A percentile compares a stretch with the other conserved stretches of the same genome.
These are phyloP conservation scores for Tylopilus subfusipes DNA, from an alignment of 768 basidiomycete species.

Conservation along the genomic window DNA sequence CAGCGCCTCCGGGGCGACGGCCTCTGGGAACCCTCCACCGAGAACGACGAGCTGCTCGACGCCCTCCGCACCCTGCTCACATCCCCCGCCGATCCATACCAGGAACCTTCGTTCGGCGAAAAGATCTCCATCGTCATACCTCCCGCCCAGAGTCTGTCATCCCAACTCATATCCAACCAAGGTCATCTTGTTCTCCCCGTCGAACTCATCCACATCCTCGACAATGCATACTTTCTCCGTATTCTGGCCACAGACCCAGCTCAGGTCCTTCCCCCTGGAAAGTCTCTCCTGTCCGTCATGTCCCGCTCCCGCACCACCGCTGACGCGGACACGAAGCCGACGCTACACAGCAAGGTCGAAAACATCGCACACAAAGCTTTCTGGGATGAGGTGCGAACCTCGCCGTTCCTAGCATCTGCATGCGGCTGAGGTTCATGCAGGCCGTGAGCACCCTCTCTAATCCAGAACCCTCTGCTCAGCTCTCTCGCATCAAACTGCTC, in stretches of 20 bases:
- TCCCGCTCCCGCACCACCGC: slow-evolving; percentile 24
- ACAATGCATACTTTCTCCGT: slow-evolving; percentile 64
- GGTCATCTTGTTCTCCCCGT: slow-evolving; percentile 40
- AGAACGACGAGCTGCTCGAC: slow-evolving; percentile 28
- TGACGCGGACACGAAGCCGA: slow-evolving; percentile 22
- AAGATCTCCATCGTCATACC: slow-evolving; percentile 16
- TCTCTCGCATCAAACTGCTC: slow-evolving; percentile 54
- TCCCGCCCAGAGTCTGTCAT: slow-evolving; percentile 4
- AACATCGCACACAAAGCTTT: slow-evolving; percentile 59
- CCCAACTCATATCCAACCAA: slow-evolving; percentile 22
- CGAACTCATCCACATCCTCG: slow-evolving; percentile 54
- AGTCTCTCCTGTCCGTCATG: slow-evolving; percentile 67
- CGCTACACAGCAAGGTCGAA: slow-evolving; percentile 47
- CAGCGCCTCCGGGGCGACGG: slow-evolving; percentile 21
- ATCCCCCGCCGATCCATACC: neutral
- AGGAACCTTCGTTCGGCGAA: neutral
- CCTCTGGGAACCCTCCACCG: slow-evolving; percentile 24
- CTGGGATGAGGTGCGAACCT: slow-evolving; percentile 63
- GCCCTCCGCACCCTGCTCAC: slow-evolving; percentile 19
- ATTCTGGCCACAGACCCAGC: slow-evolving; percentile 60
- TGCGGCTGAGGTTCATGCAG: slow-evolving; percentile 37
- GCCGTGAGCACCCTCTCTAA: slow-evolving; percentile 54
- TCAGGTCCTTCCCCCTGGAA: slow-evolving; percentile 64
- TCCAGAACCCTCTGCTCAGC: slow-evolving; percentile 54
- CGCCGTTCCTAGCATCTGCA: slow-evolving; percentile 2